These are phyloP conservation scores for Hyphopichia khmerensis DNA, from an alignment of 1,139 yeast genomes.

Conservation along the genomic window DNA sequence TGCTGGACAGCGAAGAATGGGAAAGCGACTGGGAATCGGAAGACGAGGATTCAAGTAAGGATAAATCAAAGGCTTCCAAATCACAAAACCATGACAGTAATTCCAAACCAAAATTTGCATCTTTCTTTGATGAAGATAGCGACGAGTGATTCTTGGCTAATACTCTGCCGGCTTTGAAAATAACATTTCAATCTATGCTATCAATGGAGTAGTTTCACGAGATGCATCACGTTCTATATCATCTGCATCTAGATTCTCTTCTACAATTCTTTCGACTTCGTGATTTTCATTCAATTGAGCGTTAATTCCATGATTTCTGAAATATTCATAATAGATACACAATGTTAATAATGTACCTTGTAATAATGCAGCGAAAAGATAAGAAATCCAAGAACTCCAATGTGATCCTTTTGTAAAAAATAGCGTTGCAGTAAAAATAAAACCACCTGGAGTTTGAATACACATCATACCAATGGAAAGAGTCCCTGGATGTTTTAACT, in stretches of 20 bases:
- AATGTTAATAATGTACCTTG: slow-evolving; percentile 49
- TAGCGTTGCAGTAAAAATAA: slow-evolving; percentile 68
- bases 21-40: slow-evolving; percentile 8
- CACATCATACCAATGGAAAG: slow-evolving; percentile 80
- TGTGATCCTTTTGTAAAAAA: slow-evolving; percentile 72
- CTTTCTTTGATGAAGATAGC: slow-evolving; percentile 10
- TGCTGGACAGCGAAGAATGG: slow-evolving; percentile 2
- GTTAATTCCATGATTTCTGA: slow-evolving; percentile 23
- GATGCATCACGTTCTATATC: not conserved
- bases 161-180: too few species aligned
- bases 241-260: slow-evolving; percentile 17
- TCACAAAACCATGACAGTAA: slow-evolving; percentile 3
- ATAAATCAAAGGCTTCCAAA: not conserved
- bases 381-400: slow-evolving; percentile 89
- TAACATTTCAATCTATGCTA: not conserved
- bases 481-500: slow-evolving; percentile 75
- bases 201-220: not conserved
- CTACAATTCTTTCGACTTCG: slow-evolving; percentile 33
- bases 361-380: slow-evolving; percentile 66
- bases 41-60: slow-evolving; percentile 5
- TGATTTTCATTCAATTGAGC: slow-evolving; percentile 32
- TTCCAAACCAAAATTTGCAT: slow-evolving; percentile 7
- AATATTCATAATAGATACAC: slow-evolving; percentile 40
- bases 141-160: not conserved
- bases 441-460: slow-evolving; percentile 90